Conservation (phyloP, 163 green algal genomes). For the Chlamydomonas reinhardtii region DNA sequence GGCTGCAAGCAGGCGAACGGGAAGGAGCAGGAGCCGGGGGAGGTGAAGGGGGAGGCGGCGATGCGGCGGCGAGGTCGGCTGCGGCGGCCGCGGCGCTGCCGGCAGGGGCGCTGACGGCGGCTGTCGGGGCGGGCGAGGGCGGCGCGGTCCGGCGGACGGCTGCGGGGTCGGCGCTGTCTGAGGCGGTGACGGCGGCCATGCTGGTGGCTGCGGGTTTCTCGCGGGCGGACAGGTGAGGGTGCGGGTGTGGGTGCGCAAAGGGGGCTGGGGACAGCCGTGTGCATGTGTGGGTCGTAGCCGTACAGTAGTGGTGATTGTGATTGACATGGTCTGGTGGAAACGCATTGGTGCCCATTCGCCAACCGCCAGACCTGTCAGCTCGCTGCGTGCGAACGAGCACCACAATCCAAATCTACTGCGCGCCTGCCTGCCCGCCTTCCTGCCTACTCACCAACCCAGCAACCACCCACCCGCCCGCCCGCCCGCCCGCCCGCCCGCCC, state of each 20-base stretch:
- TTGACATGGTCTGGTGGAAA: too few relatives aligned
- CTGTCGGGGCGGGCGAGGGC: background rate
- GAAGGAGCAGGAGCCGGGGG: background rate
- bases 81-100: background rate
- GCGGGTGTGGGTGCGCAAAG: background rate
- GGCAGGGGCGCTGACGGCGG: background rate
- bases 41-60: background rate
- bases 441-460: background rate
- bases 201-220: constrained; percentile 16
- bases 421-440: background rate
- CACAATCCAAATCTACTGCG: background rate
- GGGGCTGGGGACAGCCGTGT: too few relatives aligned
- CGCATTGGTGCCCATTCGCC: too few relatives aligned
- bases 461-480: too few relatives aligned
- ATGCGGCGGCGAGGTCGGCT: too few relatives aligned
- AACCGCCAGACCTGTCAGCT: background rate
- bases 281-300: too few relatives aligned
- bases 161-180: background rate
- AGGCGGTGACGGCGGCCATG: background rate
- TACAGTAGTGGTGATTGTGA: too few relatives aligned
- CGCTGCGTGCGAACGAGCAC: background rate
- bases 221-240: background rate
- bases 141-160: background rate
- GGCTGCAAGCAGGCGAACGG: background rate
- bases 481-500: too few relatives aligned